Evolutionary conservation across 2,329 filamentous ascomycete species (phyloP).

Genomic region (Pseudocercospora pini-densiflorae): DNA sequence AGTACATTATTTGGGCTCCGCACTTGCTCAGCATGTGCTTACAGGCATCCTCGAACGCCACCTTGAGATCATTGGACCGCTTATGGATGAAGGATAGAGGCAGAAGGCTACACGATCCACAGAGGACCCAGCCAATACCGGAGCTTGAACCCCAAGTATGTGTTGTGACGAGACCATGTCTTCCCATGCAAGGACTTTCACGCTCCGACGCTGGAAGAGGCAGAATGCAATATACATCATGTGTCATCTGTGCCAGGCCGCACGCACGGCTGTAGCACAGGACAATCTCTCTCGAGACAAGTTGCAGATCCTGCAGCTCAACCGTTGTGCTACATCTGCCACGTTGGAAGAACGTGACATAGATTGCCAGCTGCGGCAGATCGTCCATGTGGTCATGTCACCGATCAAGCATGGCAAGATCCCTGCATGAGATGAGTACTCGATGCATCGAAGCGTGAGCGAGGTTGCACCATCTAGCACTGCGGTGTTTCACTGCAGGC

Average conservation of each 20-base stretch:
- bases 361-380: not conserved
- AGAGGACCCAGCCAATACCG: not conserved
- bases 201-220: not conserved
- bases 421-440: not conserved
- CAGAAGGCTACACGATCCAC: not conserved
- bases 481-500: not conserved
- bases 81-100: not conserved
- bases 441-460: not conserved
- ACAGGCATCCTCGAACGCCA: not conserved
- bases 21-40: not conserved
- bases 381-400: not conserved
- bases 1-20: not conserved
- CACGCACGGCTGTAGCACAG: not conserved
- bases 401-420: not conserved
- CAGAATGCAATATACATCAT: not conserved
- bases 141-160: not conserved
- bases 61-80: not conserved
- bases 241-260: not conserved
- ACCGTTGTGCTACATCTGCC: slow-evolving; percentile 4
- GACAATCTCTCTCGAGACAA: not conserved
- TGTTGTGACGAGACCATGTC: not conserved
- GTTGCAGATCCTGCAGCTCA: slow-evolving; percentile 5
- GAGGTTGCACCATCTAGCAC: not conserved
- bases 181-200: not conserved
- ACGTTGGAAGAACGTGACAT: slow-evolving; percentile 7